phyloP scores from a whole-genome alignment of 495 filamentous ascomycete species.

The Astrothelium subdiscretum region DNA sequence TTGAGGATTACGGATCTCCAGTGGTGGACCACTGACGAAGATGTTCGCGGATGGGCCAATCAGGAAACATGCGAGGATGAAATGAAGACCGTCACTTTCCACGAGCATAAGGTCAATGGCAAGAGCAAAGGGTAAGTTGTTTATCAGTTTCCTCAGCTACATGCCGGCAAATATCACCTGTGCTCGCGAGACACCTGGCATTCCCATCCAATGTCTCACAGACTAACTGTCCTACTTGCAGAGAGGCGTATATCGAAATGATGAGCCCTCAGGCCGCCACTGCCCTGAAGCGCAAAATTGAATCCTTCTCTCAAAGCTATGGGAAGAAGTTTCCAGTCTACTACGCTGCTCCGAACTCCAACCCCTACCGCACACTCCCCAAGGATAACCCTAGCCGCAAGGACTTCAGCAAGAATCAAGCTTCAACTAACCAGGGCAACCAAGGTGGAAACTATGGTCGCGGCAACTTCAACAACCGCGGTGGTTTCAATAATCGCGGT shows the following conservation, averaged over 20 bases:
- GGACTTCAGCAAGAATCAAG: slow-evolving; percentile 32
- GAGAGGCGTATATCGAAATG: slow-evolving; percentile 86
- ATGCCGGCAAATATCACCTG: too few relatives aligned
- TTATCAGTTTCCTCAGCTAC: neutral
- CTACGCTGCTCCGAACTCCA: slow-evolving; percentile 64
- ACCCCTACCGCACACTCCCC: slow-evolving; percentile 84
- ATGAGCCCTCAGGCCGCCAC: slow-evolving; percentile 73
- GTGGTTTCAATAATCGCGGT: slow-evolving; percentile 22
- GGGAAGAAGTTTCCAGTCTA: slow-evolving; percentile 58
- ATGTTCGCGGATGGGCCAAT: slow-evolving; percentile 79
- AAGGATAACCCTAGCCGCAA: slow-evolving; percentile 80
- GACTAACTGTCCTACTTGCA: slow-evolving; percentile 23
- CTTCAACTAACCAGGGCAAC: slow-evolving; percentile 35
- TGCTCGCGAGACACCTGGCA: too few relatives aligned
- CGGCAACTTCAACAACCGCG: slow-evolving; percentile 23
- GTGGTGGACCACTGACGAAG: slow-evolving; percentile 97
- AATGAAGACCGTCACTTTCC: slow-evolving; percentile 87
- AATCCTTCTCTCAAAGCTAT: slow-evolving; percentile 41
- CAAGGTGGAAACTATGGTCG: slow-evolving; percentile 28
- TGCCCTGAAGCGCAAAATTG: slow-evolving; percentile 72
- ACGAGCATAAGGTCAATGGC: slow-evolving; percentile 96
- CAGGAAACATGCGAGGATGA: slow-evolving; percentile 52
- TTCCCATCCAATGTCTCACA: too few relatives aligned
- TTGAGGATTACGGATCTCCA: slow-evolving; percentile 76
- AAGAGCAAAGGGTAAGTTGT: slow-evolving; percentile 84